Percentiles rank a stretch among this genome's conserved stretches.
phyloP scores from a whole-genome alignment of 2,329 filamentous ascomycete genomes.

The Colletotrichum acutatum region DNA sequence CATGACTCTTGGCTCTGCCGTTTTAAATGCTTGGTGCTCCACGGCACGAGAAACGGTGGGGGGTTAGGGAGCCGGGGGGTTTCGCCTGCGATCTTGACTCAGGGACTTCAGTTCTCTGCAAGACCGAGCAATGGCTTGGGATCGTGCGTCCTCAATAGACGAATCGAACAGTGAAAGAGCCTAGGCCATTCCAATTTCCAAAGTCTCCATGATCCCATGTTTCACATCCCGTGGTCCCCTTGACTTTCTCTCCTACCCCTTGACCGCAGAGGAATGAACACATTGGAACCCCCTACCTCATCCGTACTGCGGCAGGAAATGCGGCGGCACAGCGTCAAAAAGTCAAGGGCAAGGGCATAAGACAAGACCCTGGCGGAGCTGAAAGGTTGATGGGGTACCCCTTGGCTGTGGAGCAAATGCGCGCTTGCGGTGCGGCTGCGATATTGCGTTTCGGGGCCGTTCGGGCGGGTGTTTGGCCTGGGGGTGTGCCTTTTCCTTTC shows the following conservation, averaged over 20 bases:
- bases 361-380: constrained; percentile 15
- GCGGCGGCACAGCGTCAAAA: not conserved
- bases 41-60: not conserved
- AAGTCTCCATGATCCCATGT: not conserved
- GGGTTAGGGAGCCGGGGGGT: not conserved
- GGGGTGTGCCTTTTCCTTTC: not conserved
- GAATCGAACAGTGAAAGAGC: not conserved
- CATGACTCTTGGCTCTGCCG: not conserved
- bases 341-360: not conserved
- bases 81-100: not conserved
- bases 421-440: constrained; percentile 8
- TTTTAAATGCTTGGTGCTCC: no score
- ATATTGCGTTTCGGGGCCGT: not conserved
- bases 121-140: not conserved
- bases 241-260: not conserved
- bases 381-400: not conserved
- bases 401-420: not conserved
- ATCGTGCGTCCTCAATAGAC: no score
- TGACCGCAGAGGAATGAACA: constrained; percentile 3
- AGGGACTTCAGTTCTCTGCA: not conserved
- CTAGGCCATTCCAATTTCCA: not conserved
- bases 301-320: not conserved
- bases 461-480: not conserved
- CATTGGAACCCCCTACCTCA: not conserved
- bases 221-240: not conserved